Conservation (phyloP, 2,329 filamentous ascomycete species). For the Endothia cerciana region DNA sequence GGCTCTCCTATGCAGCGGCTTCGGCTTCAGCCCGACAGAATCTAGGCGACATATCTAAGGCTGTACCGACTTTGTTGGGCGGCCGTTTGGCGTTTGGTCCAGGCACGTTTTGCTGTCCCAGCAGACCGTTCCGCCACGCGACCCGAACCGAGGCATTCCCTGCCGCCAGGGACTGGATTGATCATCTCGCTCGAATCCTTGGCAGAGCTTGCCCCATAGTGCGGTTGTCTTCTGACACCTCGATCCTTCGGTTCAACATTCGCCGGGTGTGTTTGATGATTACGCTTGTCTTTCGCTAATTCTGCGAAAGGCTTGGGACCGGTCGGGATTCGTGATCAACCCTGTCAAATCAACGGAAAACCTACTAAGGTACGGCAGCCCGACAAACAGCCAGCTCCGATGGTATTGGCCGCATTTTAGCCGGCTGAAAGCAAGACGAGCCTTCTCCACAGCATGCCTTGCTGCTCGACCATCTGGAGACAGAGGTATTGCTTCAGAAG, state of each 20-base stretch:
- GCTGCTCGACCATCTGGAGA: background rate
- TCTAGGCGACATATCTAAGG: background rate
- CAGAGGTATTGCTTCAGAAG: background rate
- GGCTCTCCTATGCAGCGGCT: too few species aligned
- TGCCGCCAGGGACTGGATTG: slow-evolving; percentile 12
- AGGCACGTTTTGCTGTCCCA: background rate
- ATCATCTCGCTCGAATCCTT: slow-evolving; percentile 1
- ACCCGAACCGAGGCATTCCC: slow-evolving; percentile 11
- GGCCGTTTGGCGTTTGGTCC: background rate
- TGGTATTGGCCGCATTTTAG: background rate
- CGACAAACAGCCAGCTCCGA: background rate
- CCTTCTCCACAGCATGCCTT: background rate
- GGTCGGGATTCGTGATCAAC: background rate
- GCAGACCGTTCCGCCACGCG: background rate
- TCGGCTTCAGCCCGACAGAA: too few species aligned
- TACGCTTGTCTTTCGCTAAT: background rate
- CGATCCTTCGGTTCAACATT: slow-evolving; percentile 22
- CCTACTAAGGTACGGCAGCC: background rate
- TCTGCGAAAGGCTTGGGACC: background rate
- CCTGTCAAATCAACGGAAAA: background rate
- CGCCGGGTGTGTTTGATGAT: slow-evolving; percentile 15
- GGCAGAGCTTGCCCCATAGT: slow-evolving; percentile 10
- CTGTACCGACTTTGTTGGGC: background rate
- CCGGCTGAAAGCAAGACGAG: slow-evolving; percentile 1
- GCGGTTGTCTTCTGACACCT: slow-evolving; percentile 1